Base-by-base conservation (phyloP, 805 yeast species). In the Starmerella stigmatis region DNA sequence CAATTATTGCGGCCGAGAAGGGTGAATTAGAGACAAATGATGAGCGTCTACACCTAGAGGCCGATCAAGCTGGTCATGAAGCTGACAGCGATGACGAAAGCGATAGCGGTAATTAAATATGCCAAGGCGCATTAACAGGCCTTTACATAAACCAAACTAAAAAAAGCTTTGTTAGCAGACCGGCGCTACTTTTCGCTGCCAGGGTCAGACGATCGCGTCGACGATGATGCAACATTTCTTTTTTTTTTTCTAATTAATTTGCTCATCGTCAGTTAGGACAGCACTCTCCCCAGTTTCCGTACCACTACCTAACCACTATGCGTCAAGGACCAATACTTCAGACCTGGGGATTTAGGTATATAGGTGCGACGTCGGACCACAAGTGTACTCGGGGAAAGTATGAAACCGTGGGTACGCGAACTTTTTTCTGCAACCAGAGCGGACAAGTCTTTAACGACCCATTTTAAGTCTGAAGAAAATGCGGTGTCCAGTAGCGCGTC, bases 71-170 rank as follows among this genome's bases (percentile, higher is more conserved):
- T 12, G 23, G 4, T 11, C 41, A 16, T 11, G 43, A 21, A n/a
- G 31, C 26, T 4, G 56, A 53, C 27, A 48, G 48, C 23, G 55
- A 50, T 17, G 55, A 49, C 25, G 49, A 48, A n/a, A 19, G 31
- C 3, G 45, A 33, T 5, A 20, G 17, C 13, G 16, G 13, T 12
- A 19, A 16, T n/a, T n/a, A n/a, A n/a, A n/a, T n/a, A n/a, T n/a
- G n/a, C n/a, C n/a, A n/a, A n/a, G n/a, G n/a, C n/a, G n/a, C n/a
- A n/a, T n/a, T n/a, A n/a, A n/a, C n/a, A n/a, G n/a, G n/a, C n/a
- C n/a, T n/a, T n/a, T n/a, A n/a, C n/a, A n/a, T n/a, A n/a, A n/a
- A n/a, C n/a, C n/a, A n/a, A n/a, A n/a, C n/a, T n/a, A n/a, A n/a
- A n/a, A n/a, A n/a, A n/a, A n/a, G n/a, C n/a, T n/a, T n/a, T n/a